Base-by-base conservation (phyloP, 179 eudicot genomes). In the Sideroxylon spinosum region DNA sequence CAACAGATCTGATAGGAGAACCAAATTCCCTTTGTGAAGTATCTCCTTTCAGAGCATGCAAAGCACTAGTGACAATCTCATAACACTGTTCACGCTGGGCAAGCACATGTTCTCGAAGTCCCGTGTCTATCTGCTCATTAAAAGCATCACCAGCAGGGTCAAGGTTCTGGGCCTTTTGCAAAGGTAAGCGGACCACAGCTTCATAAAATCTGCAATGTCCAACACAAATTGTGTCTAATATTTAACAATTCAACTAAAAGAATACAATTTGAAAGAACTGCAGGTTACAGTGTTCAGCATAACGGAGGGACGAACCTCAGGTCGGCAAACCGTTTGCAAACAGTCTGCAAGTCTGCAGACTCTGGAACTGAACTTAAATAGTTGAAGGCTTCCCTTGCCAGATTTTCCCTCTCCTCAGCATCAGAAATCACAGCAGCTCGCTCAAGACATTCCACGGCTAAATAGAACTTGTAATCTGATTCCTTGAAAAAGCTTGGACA, bases 401-500 rank as follows among this genome's bases (percentile, higher is more conserved):
- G 94, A 85, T 74, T 84, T 79, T 89, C 93, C 79, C 91, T 89
- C 85, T 92, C 99, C 64, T 80, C 91, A 64, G 89, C 46, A 88
- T 91, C 87, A 64, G 93, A 81, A 82, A 91, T 85, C 73, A 89
- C 81, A 81, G 96, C 97, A 81, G 99, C 99, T 89, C 93, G 90
- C 83, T 95, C 99, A 74, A 95, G 94, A 86, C 91, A 90, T 87
- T 95, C 99, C 77, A 95, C 99, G 73, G 98, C 99, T 55, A 94
- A 85, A 87, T 90, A 95, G 75, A 95, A 95, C 77, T 91, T 95
- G 88, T 95, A 86, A 89, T 95, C 99, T 79, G 97, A 89, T 85
- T 95, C 99, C 90, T 93, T 93, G 76, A 84, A 95, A 82, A 85
- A 95, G 84, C 99, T 95, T 11, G 99, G 97, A 83, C 99, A 95